phyloP scores from a whole-genome alignment of 169 alveolate genomes.

The Babesia bovis region DNA sequence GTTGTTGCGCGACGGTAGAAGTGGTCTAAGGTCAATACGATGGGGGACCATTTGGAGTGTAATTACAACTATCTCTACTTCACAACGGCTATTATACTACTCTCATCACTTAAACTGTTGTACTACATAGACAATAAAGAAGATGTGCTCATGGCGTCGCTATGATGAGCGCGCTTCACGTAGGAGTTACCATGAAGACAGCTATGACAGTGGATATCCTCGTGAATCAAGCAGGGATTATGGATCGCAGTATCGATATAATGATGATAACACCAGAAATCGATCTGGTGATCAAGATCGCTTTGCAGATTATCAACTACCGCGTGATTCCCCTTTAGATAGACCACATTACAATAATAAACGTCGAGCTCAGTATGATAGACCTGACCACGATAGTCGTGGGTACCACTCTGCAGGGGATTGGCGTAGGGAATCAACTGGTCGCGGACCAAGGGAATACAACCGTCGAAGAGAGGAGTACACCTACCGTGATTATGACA shows the following conservation, averaged over 20 bases:
- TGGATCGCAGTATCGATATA: not conserved
- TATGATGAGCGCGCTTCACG: not conserved
- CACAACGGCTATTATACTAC: not conserved
- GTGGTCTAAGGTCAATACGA: no score
- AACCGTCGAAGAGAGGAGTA: not conserved
- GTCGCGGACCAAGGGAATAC: no score
- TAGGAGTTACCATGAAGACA: not conserved
- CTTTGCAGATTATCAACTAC: no score
- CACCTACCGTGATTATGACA: no score
- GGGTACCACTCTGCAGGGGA: no score
- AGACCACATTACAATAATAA: no score
- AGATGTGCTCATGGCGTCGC: conserved; percentile 20
- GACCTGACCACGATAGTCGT: no score
- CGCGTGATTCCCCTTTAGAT: no score
- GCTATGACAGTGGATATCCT: not conserved
- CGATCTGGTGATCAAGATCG: no score
- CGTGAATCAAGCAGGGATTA: not conserved
- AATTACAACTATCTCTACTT: not conserved
- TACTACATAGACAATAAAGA: not conserved
- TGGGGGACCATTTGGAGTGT: not conserved
- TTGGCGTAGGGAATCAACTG: no score
- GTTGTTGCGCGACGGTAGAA: no score
- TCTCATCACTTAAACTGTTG: not conserved
- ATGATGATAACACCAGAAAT: not conserved
- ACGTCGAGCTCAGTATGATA: no score